Base-by-base conservation (phyloP, 2,329 filamentous ascomycete species). In the Aureobasidium sp. region DNA sequence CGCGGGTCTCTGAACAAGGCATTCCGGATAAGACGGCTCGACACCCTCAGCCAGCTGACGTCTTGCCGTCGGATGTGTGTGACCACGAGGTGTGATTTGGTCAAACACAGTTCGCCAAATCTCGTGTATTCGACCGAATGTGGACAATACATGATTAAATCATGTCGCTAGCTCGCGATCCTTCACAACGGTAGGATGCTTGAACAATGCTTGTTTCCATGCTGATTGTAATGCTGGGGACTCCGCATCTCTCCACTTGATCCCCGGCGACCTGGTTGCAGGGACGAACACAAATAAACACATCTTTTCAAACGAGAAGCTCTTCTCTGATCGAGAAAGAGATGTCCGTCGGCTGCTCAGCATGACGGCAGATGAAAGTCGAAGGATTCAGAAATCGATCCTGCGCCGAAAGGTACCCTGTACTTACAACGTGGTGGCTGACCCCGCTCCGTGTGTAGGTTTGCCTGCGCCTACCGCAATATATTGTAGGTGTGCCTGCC, bases 351-450 rank as follows among this genome's bases (percentile, higher is more conserved):
- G 23, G 46, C 26, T 29, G 46, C 15, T 4, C 7, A 47, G 44
- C 13, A 27, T n/a, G 7, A 17, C 13, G 12, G 8, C n/a, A 29
- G 27, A 29, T 10, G 26, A n/a, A 27, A 32, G 10, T 8, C 9
- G 6, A n/a, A 29, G 6, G 47, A 51, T 9, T 29, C 15, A 32
- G 29, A 36, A 32, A 51, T 34, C 29, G 6, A 55, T 55, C 51
- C 51, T 55, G 5, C 51, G 37, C 36, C 42, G 2, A 26, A 12
- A n/a, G 4, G 51, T 55, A 55, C 37, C 32, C 8, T 15, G 13
- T 53, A 55, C 50, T 37, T 42, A 42, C 15, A 55, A 55, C 23
- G 51, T 55, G 37, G 51, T 42, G 51, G 51, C 51, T 55, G 37
- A 55, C 51, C 51, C 51, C 51, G 51, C 51, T 42, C 27, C 23